Evolutionary conservation across 148 eudicot genomes (phyloP), one percentile per base, ranked within the genome.

Genomic region (Persicaria tinctoria): DNA sequence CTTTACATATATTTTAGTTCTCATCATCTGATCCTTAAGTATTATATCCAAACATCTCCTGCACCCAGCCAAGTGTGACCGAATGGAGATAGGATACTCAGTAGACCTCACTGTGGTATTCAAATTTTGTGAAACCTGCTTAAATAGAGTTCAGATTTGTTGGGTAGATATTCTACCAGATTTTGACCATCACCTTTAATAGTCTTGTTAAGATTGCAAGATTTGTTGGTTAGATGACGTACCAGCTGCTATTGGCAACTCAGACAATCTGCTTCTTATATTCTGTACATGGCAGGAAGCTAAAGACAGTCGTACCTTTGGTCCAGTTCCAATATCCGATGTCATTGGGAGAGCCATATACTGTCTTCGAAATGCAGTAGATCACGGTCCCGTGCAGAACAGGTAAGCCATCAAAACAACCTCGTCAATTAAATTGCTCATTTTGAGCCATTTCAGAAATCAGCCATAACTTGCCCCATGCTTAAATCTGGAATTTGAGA

Each of bases 341-440:
- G 88, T 94, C 59, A 80, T 94, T 73, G 98, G 97, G 47, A 83
- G 98, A 79, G 98, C 77, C 72, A 87, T 94, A 72, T 94, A 94
- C 77, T 90, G 93, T 81, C 83, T 94, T 78, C 87, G 86, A 74
- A 86, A 83, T 45, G 92, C 96, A 45, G 89, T 91, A 12, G 98
- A 94, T 89, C 98, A 94, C 72, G 97, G 97, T 74, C 97, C 97
- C 60, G 89, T 94, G 46, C 85, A 81, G 76, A 94, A 94, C 86
- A 94, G 96, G 98, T 94, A 60, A 74, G 83, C 9, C 44, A 23
- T 66, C 4, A 13, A 14, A 41, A 14, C 48, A 41, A 66, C 70
- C 18, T 41, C 47, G 5, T 20, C 23, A 20, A 13, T 55, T 55
- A 55, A 55, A 5, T 55, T 3, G 3, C 23, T 20, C 23, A 20